Base-by-base conservation (phyloP, 2,329 filamentous ascomycete genomes). In the Colletotrichum endophyticum region DNA sequence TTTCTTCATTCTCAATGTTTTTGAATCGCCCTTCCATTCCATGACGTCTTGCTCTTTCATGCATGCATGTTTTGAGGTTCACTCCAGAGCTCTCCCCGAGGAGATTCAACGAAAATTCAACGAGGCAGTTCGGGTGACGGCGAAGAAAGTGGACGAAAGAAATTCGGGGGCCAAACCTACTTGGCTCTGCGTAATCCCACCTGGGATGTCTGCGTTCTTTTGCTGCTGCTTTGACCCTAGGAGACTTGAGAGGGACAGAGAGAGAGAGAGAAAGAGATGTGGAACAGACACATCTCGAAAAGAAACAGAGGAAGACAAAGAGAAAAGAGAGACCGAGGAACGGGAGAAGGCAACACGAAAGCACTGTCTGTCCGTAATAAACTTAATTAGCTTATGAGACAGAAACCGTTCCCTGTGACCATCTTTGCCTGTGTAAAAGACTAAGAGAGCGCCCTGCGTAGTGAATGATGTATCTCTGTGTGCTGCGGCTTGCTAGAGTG, bases 361-460 rank as follows among this genome's bases (percentile, higher is more conserved):
- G 64, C 32, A 53, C 56, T n/a, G 57, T 53, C n/a, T 57, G 62
- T 66, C 73, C 56, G 62, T 70, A 61, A 73, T 76, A 59, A 59
- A 64, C 64, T 59, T 70, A 73, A 66, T 70, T 64, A 69, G 68
- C 63, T 72, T 49, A 53, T 53, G 22, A 63, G 19, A 70, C 59
- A 63, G 44, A 49, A 49, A 49, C 3, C 34, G 68, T 70, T 53
- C 34, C 67, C 57, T 44, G 11, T 61, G 7, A 61, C 15, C 6
- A 16, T n/a, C 27, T 61, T n/a, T 32, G 28, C 27, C 19, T 61
- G 8, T 0, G 8, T 32, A 61, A 11, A 13, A 28, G 15, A 28
- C 13, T 30, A 0, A 8, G 56, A 16, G 28, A 8, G 15, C 6
- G 15, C 15, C 28, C 7, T 8, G 16, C 15, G 15, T 59, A 44